A percentile compares a stretch with the other conserved stretches of the same genome.
phyloP scores from a whole-genome alignment of 768 basidiomycete genomes.

The Clathrus columnatus region DNA sequence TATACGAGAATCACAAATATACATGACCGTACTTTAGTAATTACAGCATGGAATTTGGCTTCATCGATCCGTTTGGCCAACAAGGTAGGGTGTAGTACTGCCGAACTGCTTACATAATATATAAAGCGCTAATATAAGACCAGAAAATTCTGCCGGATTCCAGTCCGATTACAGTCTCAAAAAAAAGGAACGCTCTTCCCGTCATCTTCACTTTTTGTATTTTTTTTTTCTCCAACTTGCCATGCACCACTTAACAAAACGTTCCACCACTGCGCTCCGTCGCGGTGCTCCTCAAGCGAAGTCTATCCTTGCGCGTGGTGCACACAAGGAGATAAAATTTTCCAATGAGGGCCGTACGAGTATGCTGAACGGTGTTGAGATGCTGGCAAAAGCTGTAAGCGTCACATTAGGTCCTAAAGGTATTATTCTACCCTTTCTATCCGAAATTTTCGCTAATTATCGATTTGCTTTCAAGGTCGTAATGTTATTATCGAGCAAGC shows the following conservation, averaged over 20 bases:
- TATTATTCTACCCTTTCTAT: conserved; percentile 20
- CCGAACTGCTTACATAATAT: too few species aligned
- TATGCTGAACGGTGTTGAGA: conserved; percentile 92
- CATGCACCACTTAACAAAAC: conserved; percentile 67
- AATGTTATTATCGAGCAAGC: conserved; percentile 98
- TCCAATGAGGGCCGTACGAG: conserved; percentile 89
- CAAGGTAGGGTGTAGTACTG: too few species aligned
- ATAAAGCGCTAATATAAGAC: not conserved
- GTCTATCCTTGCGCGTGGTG: conserved; percentile 45
- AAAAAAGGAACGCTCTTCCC: not conserved
- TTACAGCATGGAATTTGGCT: too few species aligned
- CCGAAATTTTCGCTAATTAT: not conserved
- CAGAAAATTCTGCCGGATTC: conserved; percentile 11
- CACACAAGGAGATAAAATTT: conserved; percentile 96
- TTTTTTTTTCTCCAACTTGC: conserved; percentile 8
- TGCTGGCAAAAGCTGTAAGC: conserved; percentile 93
- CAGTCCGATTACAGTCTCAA: not conserved
- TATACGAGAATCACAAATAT: too few species aligned
- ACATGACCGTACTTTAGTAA: too few species aligned
- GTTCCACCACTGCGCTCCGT: conserved; percentile 60
- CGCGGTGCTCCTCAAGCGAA: conserved; percentile 41
- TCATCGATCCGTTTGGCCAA: too few species aligned
- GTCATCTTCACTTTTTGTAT: not conserved
- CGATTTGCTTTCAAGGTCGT: conserved; percentile 46
- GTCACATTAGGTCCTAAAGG: conserved; percentile 97